Percentiles rank a stretch among this genome's conserved stretches.
Conservation (phyloP, 1,284 basidiomycete species). For the Meira nashicola region DNA sequence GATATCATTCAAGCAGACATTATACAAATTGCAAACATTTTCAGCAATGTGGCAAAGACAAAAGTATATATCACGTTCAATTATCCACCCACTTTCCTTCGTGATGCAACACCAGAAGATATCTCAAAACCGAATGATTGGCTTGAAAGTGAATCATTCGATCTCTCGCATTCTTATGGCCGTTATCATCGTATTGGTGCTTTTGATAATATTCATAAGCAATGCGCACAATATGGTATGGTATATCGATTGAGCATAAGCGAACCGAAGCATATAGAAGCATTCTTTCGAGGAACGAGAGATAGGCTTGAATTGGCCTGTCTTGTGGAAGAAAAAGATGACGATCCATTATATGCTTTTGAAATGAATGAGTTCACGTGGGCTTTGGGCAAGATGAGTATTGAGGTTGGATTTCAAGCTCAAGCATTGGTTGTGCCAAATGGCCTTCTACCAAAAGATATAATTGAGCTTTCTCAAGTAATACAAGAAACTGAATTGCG, state of each 20-base stretch:
- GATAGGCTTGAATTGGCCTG: background rate
- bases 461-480: background rate
- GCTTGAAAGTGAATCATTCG: background rate
- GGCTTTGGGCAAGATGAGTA: background rate
- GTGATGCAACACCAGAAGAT: background rate
- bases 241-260: background rate
- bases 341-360: background rate
- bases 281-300: background rate
- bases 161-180: background rate
- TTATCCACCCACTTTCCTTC: background rate
- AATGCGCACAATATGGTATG: slow-evolving; percentile 1
- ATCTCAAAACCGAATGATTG: background rate
- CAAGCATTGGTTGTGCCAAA: slow-evolving; percentile 4
- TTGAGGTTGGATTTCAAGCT: slow-evolving; percentile 4
- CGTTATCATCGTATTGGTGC: background rate
- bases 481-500: background rate
- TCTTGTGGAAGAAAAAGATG: background rate
- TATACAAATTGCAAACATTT: background rate
- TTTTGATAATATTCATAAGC: slow-evolving; percentile 2
- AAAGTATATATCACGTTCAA: background rate
- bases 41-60: background rate
- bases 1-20: slow-evolving; percentile 7
- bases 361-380: background rate
- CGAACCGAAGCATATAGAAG: background rate
- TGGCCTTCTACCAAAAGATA: background rate